These are phyloP conservation scores for Chaetomium globosum DNA, from an alignment of 2,329 filamentous ascomycete genomes.

Conservation along the genomic window DNA sequence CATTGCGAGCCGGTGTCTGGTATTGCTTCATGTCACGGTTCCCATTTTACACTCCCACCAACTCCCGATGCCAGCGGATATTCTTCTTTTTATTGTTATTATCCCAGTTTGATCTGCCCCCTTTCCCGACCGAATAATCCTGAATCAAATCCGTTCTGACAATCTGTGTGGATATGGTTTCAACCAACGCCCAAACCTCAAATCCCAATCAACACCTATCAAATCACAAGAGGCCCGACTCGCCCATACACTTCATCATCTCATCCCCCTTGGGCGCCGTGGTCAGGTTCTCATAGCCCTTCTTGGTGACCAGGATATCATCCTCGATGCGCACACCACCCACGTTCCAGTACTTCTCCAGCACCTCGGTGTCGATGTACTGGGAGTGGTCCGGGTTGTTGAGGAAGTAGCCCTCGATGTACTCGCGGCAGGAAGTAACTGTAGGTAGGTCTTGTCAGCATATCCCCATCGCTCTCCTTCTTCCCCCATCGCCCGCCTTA, in stretches of 20 bases:
- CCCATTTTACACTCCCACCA: too few relatives aligned
- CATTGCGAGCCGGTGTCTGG: background rate
- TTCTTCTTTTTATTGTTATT: too few relatives aligned
- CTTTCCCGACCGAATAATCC: too few relatives aligned
- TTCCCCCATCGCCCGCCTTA: too few relatives aligned
- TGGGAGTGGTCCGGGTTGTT: conserved; percentile 59
- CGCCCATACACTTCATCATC: conserved; percentile 64
- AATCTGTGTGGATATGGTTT: too few relatives aligned
- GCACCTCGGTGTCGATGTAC: conserved; percentile 65
- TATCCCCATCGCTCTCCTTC: background rate
- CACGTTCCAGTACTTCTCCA: conserved; percentile 73
- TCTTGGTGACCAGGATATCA: conserved; percentile 76
- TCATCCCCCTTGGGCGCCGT: conserved; percentile 75
- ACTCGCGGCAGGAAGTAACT: conserved; percentile 75
- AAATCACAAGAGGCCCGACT: conserved; percentile 23
- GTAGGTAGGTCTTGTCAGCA: conserved; percentile 5
- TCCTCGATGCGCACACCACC: conserved; percentile 94
- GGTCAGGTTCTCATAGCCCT: conserved; percentile 82
- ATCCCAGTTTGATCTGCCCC: too few relatives aligned
- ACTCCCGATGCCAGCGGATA: too few relatives aligned
- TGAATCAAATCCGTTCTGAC: too few relatives aligned
- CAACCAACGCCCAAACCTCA: background rate
- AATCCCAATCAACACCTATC: background rate
- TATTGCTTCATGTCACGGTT: too few relatives aligned
- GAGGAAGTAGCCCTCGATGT: conserved; percentile 70